Evolutionary conservation across 345 rosid species (phyloP), one percentile per base, ranked within the genome.

Genomic region (Corchorus olitorius): DNA sequence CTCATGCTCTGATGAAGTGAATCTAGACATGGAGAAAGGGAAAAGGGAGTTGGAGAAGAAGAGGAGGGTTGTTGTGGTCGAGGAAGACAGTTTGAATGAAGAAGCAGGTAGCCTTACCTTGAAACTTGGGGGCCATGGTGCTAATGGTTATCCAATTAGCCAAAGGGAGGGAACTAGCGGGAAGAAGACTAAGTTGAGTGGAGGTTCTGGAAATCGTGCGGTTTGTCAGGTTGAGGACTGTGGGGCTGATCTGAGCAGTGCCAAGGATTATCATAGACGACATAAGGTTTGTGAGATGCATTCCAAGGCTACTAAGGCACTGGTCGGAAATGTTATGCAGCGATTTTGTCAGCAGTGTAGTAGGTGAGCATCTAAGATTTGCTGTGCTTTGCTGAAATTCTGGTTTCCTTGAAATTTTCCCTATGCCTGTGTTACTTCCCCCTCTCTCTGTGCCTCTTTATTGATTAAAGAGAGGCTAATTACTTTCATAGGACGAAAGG

Each of bases 261-360:
- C 97, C 27, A 94, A 97, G 90, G 99, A 97, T 82, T 97, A 97
- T 81, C 98, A 97, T 75, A 87, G 98, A 79, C 86, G 98, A 16
- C 98, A 97, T 82, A 94, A 97, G 86, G 99, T 97, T 4, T 97
- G 99, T 79, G 92, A 94, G 89, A 78, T 89, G 90, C 99, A 97
- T 85, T 94, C 99, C 55, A 97, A 97, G 79, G 96, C 96, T 74
- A 87, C 81, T 74, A 92, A 87, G 78, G 98, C 99, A 0, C 86
- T 91, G 33, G 98, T 97, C 20, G 97, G 96, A 73, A 90, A 86
- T 72, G 86, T 85, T 33, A 87, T 97, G 98, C 99, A 97, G 90
- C 93, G 99, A 43, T 97, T 97, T 78, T 97, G 99, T 86, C 99
- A 97, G 86, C 99, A 97, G 87, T 97, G 99, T 76, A 97, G 99